A percentile compares a stretch with the other conserved stretches of the same genome.
Evolutionary conservation across 345 rosid genomes (phyloP).

Genomic region (Sonneratia caseolaris): DNA sequence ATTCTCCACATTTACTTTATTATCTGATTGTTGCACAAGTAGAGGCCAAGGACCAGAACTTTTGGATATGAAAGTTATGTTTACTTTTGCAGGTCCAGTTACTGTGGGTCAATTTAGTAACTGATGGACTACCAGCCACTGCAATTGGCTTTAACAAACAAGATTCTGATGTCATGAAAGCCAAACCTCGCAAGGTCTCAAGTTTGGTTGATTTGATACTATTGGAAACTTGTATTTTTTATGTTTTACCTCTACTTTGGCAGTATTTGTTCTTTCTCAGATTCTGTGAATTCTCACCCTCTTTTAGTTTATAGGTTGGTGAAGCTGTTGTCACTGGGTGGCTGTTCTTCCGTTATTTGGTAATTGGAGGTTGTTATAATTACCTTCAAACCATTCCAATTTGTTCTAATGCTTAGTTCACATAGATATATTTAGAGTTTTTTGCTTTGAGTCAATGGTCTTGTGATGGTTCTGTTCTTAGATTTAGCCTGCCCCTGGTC

Average conservation of each 20-base stretch:
- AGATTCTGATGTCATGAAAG: slow-evolving; percentile 95
- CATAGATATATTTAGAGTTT: not conserved
- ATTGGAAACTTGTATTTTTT: not conserved
- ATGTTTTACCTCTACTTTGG: not conserved
- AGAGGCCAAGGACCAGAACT: not conserved
- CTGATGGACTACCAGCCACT: slow-evolving; percentile 99
- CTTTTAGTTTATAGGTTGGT: slow-evolving; percentile 55
- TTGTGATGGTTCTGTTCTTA: not conserved
- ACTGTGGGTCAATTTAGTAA: slow-evolving; percentile 97
- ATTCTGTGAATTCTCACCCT: not conserved
- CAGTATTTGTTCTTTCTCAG: not conserved
- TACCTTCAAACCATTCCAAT: not conserved
- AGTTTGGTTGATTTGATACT: not conserved
- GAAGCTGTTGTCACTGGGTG: slow-evolving; percentile 98
- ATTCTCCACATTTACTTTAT: not conserved
- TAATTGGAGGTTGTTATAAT: slow-evolving; percentile 72
- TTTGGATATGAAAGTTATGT: slow-evolving; percentile 6
- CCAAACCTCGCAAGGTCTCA: slow-evolving; percentile 91
- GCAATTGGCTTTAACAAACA: slow-evolving; percentile 98
- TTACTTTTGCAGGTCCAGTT: slow-evolving; percentile 70
- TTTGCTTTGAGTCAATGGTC: not conserved
- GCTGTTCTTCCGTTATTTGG: slow-evolving; percentile 96
- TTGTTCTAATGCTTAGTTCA: not conserved
- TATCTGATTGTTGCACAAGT: not conserved
- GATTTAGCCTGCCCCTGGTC: not conserved